Evolutionary conservation across 352 stramenopile species (phyloP).

Genomic region (Achlya hypogyna): DNA sequence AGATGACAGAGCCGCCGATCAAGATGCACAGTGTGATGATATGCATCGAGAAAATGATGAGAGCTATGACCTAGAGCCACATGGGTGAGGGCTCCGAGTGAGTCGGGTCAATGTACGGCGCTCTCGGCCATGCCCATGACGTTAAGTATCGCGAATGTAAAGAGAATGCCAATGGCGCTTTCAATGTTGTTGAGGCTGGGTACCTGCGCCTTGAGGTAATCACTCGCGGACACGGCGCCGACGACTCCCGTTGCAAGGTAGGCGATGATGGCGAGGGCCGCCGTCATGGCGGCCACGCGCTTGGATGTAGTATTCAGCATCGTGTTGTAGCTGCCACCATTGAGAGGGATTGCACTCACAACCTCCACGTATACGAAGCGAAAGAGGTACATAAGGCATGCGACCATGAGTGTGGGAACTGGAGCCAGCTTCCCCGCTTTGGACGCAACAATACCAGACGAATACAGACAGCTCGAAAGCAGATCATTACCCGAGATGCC

Average conservation of each 20-base stretch:
- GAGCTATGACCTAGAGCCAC: constrained; percentile 36
- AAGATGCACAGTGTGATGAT: constrained; percentile 70
- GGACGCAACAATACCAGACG: constrained; percentile 48
- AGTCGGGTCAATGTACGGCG: constrained; percentile 31
- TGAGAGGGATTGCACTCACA: constrained; percentile 84
- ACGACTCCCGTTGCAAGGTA: constrained; percentile 85
- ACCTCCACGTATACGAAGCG: constrained; percentile 87
- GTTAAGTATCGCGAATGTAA: constrained; percentile 75
- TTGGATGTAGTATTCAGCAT: constrained; percentile 89
- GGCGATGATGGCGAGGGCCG: constrained; percentile 84
- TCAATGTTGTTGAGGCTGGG: constrained; percentile 31
- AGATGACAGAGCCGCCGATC: constrained; percentile 46
- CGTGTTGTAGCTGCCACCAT: constrained; percentile 88
- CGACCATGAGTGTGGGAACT: constrained; percentile 71
- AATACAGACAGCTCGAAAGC: constrained; percentile 81
- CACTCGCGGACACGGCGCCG: constrained; percentile 45
- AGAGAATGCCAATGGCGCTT: constrained; percentile 49
- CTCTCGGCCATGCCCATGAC: constrained; percentile 83
- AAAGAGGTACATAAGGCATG: constrained; percentile 54
- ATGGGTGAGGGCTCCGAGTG: no score
- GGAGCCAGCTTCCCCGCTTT: constrained; percentile 82
- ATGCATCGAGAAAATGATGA: constrained; percentile 79
- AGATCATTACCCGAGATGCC: constrained; percentile 91
- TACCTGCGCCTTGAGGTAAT: constrained; percentile 53
- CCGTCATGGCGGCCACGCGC: constrained; percentile 76